phyloP scores from a whole-genome alignment of 225 moss, liverwort and hornwort species.

The Antitrichia curtipendula region DNA sequence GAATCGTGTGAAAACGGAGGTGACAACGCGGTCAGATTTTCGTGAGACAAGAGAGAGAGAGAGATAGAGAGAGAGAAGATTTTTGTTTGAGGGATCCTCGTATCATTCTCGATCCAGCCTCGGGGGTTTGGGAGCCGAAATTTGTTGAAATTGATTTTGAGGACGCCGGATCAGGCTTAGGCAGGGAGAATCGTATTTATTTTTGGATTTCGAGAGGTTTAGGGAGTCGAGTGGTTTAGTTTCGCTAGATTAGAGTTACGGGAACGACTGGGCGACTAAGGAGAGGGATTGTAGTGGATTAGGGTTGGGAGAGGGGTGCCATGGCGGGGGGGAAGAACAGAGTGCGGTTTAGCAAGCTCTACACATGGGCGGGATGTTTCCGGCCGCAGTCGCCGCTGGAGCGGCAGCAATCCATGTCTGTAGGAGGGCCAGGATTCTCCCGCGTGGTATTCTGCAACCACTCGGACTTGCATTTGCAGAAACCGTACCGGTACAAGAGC shows the following conservation, averaged over 20 bases:
- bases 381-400: conserved; percentile 41
- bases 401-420: conserved; percentile 37
- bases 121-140: neutral
- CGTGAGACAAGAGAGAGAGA: neutral
- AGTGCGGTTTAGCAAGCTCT: conserved; percentile 90
- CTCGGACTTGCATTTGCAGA: conserved; percentile 52
- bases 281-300: conserved; percentile 3
- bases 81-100: neutral
- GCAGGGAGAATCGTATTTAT: neutral
- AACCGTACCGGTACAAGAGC: conserved; percentile 70
- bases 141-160: neutral
- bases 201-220: neutral
- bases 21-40: neutral
- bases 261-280: neutral
- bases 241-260: neutral
- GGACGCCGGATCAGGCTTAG: neutral
- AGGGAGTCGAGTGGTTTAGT: neutral
- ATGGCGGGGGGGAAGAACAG: conserved; percentile 53
- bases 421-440: conserved; percentile 90
- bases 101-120: neutral
- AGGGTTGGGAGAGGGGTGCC: conserved; percentile 11
- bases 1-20: conserved; percentile 13
- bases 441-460: conserved; percentile 83
- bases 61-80: neutral
- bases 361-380: conserved; percentile 69